Evolutionary conservation across 345 rosid species (phyloP).

Genomic region (Psidium friedrichsthalianum): DNA sequence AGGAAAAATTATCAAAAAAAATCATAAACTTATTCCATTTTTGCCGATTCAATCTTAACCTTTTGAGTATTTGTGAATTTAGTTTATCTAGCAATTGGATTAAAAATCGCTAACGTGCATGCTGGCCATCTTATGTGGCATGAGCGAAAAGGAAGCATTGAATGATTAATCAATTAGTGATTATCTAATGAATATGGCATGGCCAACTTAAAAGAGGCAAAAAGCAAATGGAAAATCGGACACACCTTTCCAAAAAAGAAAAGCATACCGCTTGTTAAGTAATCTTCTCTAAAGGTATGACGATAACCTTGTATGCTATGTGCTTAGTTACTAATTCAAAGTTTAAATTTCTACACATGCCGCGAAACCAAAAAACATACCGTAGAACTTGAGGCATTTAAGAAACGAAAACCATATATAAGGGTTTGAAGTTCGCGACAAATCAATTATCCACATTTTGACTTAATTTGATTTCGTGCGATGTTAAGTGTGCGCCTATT

Average conservation of each 20-base stretch:
- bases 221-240: neutral
- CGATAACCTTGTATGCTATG: neutral
- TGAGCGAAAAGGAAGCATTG: neutral
- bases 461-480: neutral
- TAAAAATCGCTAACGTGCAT: too few species aligned
- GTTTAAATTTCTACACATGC: neutral
- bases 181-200: neutral
- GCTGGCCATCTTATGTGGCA: too few species aligned
- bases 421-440: neutral
- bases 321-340: neutral
- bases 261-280: neutral
- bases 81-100: too few species aligned
- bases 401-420: neutral
- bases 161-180: neutral
- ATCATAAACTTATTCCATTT: too few species aligned
- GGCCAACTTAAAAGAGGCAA: neutral
- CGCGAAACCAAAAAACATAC: neutral
- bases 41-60: too few species aligned
- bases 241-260: neutral
- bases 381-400: neutral
- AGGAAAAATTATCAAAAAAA: too few species aligned
- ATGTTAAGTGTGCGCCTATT: neutral
- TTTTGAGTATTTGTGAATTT: too few species aligned
- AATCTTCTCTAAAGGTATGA: neutral
- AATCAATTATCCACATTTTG: neutral